Conservation (phyloP, 495 filamentous ascomycete genomes). For the Neurospora pannonica region DNA sequence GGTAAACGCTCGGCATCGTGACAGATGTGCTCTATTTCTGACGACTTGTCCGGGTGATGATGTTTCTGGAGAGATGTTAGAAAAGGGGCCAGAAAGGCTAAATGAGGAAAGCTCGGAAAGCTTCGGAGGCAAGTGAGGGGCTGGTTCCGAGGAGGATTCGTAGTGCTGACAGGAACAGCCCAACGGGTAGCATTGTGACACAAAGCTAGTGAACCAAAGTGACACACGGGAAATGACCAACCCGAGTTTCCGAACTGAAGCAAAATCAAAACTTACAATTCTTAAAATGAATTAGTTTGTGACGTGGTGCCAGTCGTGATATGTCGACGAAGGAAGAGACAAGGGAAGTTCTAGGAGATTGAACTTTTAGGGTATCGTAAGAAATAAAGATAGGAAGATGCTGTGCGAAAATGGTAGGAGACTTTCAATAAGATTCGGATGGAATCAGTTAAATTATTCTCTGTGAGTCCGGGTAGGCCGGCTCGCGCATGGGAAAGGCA, state of each 20-base stretch:
- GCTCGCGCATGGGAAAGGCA: neutral
- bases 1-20: conserved; percentile 40
- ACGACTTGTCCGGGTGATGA: neutral
- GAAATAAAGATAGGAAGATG: neutral
- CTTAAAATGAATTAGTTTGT: neutral
- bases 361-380: neutral
- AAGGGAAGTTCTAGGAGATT: neutral
- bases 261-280: neutral
- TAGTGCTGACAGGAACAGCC: neutral
- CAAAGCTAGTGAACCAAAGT: neutral
- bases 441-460: neutral
- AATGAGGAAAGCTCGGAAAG: neutral
- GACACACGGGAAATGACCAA: neutral
- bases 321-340: neutral
- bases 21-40: neutral
- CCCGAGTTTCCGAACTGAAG: neutral
- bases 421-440: neutral
- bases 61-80: neutral
- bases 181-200: neutral
- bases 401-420: neutral
- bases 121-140: neutral
- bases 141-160: neutral
- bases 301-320: neutral
- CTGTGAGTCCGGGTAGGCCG: neutral
- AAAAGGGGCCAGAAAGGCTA: neutral